phyloP scores from a whole-genome alignment of 108 stramenopile genomes.

The Seminavis robusta region DNA sequence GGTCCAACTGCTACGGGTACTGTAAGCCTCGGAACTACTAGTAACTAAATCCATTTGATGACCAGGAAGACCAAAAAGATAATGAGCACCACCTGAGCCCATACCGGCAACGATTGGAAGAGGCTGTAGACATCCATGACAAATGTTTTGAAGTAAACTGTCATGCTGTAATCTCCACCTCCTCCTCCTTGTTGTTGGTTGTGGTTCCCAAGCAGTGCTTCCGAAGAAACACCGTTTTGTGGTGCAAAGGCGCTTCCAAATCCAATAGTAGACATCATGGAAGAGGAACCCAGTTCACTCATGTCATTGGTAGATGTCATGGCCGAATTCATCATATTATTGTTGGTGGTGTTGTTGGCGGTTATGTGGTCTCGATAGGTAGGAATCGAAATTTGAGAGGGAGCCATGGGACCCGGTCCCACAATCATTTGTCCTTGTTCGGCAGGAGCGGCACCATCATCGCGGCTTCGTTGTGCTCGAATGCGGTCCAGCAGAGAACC shows the following conservation, averaged over 20 bases:
- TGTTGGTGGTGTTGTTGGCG: neutral
- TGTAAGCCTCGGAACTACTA: neutral
- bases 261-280: neutral
- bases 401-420: constrained; percentile 7
- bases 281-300: neutral
- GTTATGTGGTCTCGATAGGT: constrained; percentile 1
- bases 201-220: constrained; percentile 2
- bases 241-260: constrained; percentile 12
- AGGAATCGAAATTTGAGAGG: constrained; percentile 10
- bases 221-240: no score
- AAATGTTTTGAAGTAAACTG: constrained; percentile 30
- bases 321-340: constrained; percentile 5
- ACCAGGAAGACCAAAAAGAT: constrained; percentile 16
- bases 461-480: constrained; percentile 33
- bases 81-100: constrained; percentile 5
- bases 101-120: constrained; percentile 23
- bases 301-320: constrained; percentile 6
- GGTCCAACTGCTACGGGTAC: neutral
- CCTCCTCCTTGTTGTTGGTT: neutral
- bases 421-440: constrained; percentile 3
- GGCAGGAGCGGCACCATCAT: constrained; percentile 2
- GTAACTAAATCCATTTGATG: constrained; percentile 10
- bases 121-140: constrained; percentile 21
- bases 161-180: constrained; percentile 32
- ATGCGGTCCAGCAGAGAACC: constrained; percentile 43